Evolutionary conservation across 495 filamentous ascomycete genomes (phyloP), one percentile per base, ranked within the genome.

Genomic region (Oleoguttula mirabilis): DNA sequence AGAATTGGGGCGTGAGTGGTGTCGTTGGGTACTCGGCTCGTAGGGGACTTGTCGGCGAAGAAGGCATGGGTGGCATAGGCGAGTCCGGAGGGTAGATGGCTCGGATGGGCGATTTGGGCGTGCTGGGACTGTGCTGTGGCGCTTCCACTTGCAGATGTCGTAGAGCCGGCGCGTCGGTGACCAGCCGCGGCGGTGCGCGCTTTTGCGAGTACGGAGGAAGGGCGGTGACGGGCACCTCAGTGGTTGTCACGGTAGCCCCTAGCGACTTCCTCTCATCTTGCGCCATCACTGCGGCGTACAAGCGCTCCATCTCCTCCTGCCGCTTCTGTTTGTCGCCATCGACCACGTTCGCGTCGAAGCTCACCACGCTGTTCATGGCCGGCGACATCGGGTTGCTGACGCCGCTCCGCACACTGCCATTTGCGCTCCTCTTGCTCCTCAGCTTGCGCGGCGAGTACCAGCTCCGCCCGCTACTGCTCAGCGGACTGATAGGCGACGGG

Each of bases 221-320:
- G 6, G 21, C 14, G 4, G 11, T 31, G 5, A 21, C 21, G 7
- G 45, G 28, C 24, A 32, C 36, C 22, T 33, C 40, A 16, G 21
- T 42, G 12, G 31, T 16, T 3, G 20, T 23, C 5, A 25, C 33
- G 16, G 31, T 34, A 3, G 34, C 3, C 3, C 32, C 14, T 10
- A 17, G 15, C 4, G 33, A 30, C 61, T 82, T 81, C 36, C 75
- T 73, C 27, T 75, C 78, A 60, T 92, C 84, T 38, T 88, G 81
- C 62, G 83, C 84, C 82, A 93, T 80, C 46, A 94, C 87, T 32
- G 86, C 80, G 36, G 76, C 83, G 57, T 95, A 95, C 52, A 95
- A 75, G 59, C 83, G 77, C 57, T 90, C 85, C 64, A 95, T 77
- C 56, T 93, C 79, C 45, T 73, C 67, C 57, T 88, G 78, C 55